phyloP scores from a whole-genome alignment of 2,329 filamentous ascomycete species.

The Colletotrichum caudatum region DNA sequence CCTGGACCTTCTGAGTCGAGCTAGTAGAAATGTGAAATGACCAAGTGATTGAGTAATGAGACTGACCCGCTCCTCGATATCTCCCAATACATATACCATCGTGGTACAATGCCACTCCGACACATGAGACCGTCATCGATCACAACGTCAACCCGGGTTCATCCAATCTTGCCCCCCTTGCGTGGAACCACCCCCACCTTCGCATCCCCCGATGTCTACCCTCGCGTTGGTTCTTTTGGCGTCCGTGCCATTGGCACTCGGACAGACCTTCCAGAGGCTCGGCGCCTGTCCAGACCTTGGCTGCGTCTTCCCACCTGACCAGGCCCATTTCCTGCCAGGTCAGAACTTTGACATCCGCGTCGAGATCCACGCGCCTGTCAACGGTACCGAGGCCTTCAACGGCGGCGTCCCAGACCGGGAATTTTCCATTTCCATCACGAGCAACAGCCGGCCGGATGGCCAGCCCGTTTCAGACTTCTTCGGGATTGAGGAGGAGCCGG shows the following conservation, averaged over 20 bases:
- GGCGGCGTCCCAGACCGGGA: constrained; percentile 75
- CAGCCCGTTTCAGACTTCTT: constrained; percentile 75
- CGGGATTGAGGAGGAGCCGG: constrained; percentile 77
- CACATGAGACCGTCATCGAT: background rate
- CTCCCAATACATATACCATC: background rate
- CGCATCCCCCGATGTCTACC: constrained; percentile 50
- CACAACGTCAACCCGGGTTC: background rate
- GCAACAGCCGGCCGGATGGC: constrained; percentile 64
- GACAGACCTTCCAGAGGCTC: constrained; percentile 70
- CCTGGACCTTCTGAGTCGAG: constrained; percentile 33
- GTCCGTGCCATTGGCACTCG: constrained; percentile 56
- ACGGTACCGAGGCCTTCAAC: constrained; percentile 81
- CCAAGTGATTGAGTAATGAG: background rate
- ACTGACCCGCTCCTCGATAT: background rate
- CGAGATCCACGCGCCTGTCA: constrained; percentile 84
- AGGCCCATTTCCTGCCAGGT: constrained; percentile 84
- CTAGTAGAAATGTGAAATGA: constrained; percentile 9
- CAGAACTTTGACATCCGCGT: constrained; percentile 88
- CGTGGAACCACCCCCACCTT: background rate
- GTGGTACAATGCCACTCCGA: too few relatives aligned
- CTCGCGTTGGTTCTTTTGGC: constrained; percentile 50
- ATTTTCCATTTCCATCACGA: constrained; percentile 80
- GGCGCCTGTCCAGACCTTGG: constrained; percentile 71
- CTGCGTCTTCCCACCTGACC: constrained; percentile 71
- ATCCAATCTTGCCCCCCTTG: background rate